These are phyloP conservation scores for Phytophthora hybrid DNA, from an alignment of 352 stramenopile species.

Conservation along the genomic window DNA sequence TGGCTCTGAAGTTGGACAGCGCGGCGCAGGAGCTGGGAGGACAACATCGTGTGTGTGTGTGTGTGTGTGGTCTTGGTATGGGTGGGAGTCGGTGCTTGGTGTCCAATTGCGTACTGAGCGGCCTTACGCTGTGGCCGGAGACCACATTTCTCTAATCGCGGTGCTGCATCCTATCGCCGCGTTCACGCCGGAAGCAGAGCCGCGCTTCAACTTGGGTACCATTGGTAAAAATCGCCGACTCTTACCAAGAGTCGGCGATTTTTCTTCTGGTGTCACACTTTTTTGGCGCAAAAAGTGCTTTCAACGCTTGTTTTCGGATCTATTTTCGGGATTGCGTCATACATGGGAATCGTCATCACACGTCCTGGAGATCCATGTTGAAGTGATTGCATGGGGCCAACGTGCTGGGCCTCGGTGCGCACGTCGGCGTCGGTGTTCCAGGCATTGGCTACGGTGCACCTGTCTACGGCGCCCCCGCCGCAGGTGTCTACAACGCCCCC, in stretches of 20 bases:
- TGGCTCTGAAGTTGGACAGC: conserved; percentile 14
- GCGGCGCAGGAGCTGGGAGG: conserved; percentile 7
- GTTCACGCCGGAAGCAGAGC: not conserved
- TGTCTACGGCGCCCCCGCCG: too few relatives aligned
- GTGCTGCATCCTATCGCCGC: not conserved
- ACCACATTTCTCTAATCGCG: not conserved
- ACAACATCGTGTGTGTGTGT: not conserved
- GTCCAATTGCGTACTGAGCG: not conserved
- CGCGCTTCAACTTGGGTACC: too few relatives aligned
- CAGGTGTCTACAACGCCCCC: too few relatives aligned
- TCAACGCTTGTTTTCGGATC: not conserved
- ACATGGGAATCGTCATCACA: not conserved
- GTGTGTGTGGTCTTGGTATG: not conserved
- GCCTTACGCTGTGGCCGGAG: too few relatives aligned
- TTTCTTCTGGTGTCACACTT: not conserved
- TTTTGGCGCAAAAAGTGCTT: not conserved
- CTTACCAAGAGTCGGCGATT: not conserved
- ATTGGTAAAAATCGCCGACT: too few relatives aligned
- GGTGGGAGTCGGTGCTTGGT: not conserved
- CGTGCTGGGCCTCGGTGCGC: too few relatives aligned
- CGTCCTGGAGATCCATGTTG: not conserved
- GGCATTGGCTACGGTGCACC: too few relatives aligned
- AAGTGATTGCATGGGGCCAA: too few relatives aligned
- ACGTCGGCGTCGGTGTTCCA: too few relatives aligned
- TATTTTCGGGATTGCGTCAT: not conserved